Base-by-base conservation (phyloP, 352 stramenopile genomes). In the Ochromonadaceae sp. region DNA sequence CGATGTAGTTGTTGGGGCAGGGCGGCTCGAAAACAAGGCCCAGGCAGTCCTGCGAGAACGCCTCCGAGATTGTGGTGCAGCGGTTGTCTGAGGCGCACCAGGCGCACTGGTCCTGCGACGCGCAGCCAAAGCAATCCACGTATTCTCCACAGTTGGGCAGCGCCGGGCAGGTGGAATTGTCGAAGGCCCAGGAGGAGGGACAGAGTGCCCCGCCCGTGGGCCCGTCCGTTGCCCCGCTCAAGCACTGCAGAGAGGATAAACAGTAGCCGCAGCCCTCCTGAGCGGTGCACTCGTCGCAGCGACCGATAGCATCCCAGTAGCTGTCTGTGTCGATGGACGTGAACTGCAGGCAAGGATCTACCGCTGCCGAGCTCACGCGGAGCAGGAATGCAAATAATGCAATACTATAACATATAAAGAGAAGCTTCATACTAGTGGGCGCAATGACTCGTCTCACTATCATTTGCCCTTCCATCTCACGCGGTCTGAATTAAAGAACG, bases 221-320 rank as follows among this genome's bases (percentile, higher is more conserved):
- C 5, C 78, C 82, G 17, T 73, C 66, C n/a, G 74, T 67, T 36
- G 75, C 75, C n/a, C 86, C 85, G 2, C 69, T 66, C 26, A 83
- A 66, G 68, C 87, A 95, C 59, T 72, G 80, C 67, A 95, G 77
- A n/a, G 85, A 93, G 50, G 83, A 91, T 48, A 85, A 72, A 66
- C 87, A 95, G 61, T 85, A 95, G 1, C 87, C 87, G 57, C 86
- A 95, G 14, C 75, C 72, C 12, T 70, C 59, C 43, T 78, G 72
- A 7, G 69, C 61, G 35, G 84, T 66, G 57, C 86, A 95, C 17
- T 67, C 58, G 25, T 73, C 72, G 73, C 86, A 94, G n/a, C 69
- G 66, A 20, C 30, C 56, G 22, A 78, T 48, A 53, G 55, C 63
- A 35, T 58, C 58, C 47, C 61, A 69, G 53, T 68, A 71, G 35